Percentiles rank a stretch among this genome's conserved stretches.
Evolutionary conservation across 2,329 filamentous ascomycete genomes (phyloP).

Genomic region (Cladosporium sp.): DNA sequence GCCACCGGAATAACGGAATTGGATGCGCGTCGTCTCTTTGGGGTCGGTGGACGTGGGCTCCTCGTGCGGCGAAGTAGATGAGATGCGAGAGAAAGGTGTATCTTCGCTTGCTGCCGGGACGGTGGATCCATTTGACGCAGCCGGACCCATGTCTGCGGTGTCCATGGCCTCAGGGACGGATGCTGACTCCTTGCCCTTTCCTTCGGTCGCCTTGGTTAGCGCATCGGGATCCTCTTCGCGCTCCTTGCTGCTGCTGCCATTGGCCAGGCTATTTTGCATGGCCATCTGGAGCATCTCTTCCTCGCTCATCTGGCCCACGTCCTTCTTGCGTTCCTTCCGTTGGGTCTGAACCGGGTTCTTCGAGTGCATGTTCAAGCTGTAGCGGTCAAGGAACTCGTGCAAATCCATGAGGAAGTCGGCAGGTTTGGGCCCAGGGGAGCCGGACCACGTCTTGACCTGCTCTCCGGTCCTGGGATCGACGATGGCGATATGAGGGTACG

Average conservation of each 20-base stretch:
- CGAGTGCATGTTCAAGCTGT: constrained; percentile 80
- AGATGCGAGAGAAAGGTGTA: constrained; percentile 64
- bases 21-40: constrained; percentile 73
- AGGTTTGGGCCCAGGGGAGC: constrained; percentile 69
- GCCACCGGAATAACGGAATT: constrained; percentile 82
- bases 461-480: constrained; percentile 94
- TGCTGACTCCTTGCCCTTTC: constrained; percentile 1
- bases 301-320: constrained; percentile 87
- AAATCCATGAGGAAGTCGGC: constrained; percentile 85
- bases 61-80: constrained; percentile 65
- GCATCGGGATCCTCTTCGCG: constrained; percentile 80
- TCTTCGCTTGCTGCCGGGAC: constrained; percentile 16
- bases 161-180: constrained; percentile 24
- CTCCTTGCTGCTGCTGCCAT: constrained; percentile 41
- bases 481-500: constrained; percentile 94
- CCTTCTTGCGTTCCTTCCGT: constrained; percentile 63
- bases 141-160: constrained; percentile 23
- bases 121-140: constrained; percentile 15
- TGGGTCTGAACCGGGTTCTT: constrained; percentile 88
- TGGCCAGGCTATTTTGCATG: constrained; percentile 77
- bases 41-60: constrained; percentile 69
- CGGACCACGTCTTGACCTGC: constrained; percentile 95
- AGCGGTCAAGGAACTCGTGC: constrained; percentile 94
- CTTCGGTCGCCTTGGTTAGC: constrained; percentile 61
- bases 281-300: constrained; percentile 97